Evolutionary conservation across 2,329 filamentous ascomycete species (phyloP).

Genomic region (Piedraia hortae): DNA sequence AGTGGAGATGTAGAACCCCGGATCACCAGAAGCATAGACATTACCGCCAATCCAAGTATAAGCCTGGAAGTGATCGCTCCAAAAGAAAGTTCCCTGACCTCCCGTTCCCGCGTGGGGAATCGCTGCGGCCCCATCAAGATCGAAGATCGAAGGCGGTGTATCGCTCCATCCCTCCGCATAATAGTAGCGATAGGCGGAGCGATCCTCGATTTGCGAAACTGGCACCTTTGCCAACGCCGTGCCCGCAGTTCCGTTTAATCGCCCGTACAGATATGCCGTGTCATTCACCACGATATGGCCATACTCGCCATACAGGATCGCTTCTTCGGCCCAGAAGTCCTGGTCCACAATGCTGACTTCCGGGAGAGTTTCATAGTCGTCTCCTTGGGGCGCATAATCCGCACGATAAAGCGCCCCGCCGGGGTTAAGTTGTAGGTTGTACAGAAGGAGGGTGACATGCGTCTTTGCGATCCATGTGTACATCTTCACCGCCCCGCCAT

Average conservation of each 20-base stretch:
- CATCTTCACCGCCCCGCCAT: constrained; percentile 3
- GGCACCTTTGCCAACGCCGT: constrained; percentile 5
- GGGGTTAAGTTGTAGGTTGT: constrained; percentile 2
- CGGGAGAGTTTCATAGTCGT: constrained; percentile 4
- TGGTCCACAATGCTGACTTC: constrained; percentile 3
- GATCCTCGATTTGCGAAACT: constrained; percentile 4
- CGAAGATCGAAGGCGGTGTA: constrained; percentile 3
- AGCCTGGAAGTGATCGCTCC: constrained; percentile 7
- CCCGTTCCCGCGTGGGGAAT: constrained; percentile 9
- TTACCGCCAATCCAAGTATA: constrained; percentile 11
- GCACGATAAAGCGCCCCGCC: constrained; percentile 5
- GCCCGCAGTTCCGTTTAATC: constrained; percentile 2
- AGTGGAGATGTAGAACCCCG: constrained; percentile 9
- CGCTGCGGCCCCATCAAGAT: constrained; percentile 2
- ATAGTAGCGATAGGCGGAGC: constrained; percentile 6
- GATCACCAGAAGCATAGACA: constrained; percentile 2
- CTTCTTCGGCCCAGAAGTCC: constrained; percentile 4
- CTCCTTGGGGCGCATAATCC: constrained; percentile 1
- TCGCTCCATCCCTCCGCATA: constrained; percentile 4
- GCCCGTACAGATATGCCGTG: constrained; percentile 7
- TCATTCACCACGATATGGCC: constrained; percentile 4
- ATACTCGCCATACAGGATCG: constrained; percentile 6
- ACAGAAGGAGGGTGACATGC: constrained; percentile 3
- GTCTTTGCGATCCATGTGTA: constrained; percentile 6
- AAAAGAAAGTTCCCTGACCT: constrained; percentile 11